Conservation (phyloP, 345 rosid species). For the Hibiscus syriacus region DNA sequence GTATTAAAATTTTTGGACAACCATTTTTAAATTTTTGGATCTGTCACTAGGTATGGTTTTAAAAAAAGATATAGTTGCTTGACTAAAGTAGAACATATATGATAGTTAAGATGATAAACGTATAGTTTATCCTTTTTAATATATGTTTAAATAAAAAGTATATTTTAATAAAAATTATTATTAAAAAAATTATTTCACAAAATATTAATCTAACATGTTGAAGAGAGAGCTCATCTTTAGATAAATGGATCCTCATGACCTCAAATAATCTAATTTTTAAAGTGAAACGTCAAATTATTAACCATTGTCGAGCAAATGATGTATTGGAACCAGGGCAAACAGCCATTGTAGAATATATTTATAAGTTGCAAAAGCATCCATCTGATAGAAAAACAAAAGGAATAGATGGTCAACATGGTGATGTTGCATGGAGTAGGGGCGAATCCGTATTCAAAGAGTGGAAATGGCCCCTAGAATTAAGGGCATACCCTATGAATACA, state of each 20-base stretch:
- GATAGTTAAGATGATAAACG: too few species aligned
- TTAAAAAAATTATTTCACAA: too few species aligned
- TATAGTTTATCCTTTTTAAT: too few species aligned
- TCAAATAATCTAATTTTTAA: neutral
- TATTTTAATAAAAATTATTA: too few species aligned
- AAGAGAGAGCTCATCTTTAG: neutral
- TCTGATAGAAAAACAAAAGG: too few species aligned
- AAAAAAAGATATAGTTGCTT: too few species aligned
- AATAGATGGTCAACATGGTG: neutral
- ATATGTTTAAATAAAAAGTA: too few species aligned
- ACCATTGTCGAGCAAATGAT: neutral
- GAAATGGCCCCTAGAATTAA: neutral
- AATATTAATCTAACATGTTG: too few species aligned
- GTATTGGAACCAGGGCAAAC: neutral
- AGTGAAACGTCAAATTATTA: neutral
- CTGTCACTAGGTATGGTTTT: too few species aligned
- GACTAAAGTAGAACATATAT: too few species aligned
- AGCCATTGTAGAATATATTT: neutral
- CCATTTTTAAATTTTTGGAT: too few species aligned
- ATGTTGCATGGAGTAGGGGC: neutral
- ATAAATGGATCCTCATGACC: neutral
- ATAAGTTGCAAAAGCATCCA: neutral
- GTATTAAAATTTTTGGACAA: too few species aligned
- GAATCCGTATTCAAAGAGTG: neutral
- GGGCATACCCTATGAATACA: conserved; percentile 1